Evolutionary conservation across 192 early-diverging fungal genomes (phyloP).

Genomic region (Backusella tuberculispora): DNA sequence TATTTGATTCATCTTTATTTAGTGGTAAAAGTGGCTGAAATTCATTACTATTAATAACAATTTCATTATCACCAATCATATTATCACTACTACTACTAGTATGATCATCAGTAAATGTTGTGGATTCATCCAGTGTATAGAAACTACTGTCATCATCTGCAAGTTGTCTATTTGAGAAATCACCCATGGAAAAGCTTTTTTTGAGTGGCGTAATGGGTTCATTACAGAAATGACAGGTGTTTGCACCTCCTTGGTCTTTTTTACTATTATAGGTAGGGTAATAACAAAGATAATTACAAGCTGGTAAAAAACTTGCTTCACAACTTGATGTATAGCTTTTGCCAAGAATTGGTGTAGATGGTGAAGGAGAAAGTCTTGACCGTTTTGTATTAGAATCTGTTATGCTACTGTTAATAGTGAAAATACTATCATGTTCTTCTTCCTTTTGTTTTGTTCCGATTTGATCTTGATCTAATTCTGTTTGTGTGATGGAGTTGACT

Average conservation of each 20-base stretch:
- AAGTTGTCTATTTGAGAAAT: not conserved
- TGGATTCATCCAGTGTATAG: not conserved
- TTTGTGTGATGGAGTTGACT: no score
- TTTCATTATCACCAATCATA: no score
- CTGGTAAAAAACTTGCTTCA: not conserved
- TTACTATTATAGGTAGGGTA: not conserved
- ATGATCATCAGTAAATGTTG: not conserved
- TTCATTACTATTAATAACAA: not conserved
- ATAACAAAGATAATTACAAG: not conserved
- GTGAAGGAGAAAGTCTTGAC: not conserved
- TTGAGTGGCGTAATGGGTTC: conserved; percentile 2
- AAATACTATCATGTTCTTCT: not conserved
- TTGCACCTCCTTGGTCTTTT: not conserved
- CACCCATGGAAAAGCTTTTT: conserved; percentile 8
- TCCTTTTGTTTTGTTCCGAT: not conserved
- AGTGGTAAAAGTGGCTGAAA: not conserved
- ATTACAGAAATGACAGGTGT: not conserved
- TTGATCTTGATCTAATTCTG: no score
- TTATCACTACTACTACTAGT: no score
- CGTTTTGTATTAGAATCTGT: not conserved
- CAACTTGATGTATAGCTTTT: not conserved
- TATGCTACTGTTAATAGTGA: no score
- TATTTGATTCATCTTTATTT: not conserved
- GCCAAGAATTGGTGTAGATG: not conserved
- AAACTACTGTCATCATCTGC: not conserved